Conservation (phyloP, 108 stramenopile genomes). For the Cyclotella choctawhatcheeana region DNA sequence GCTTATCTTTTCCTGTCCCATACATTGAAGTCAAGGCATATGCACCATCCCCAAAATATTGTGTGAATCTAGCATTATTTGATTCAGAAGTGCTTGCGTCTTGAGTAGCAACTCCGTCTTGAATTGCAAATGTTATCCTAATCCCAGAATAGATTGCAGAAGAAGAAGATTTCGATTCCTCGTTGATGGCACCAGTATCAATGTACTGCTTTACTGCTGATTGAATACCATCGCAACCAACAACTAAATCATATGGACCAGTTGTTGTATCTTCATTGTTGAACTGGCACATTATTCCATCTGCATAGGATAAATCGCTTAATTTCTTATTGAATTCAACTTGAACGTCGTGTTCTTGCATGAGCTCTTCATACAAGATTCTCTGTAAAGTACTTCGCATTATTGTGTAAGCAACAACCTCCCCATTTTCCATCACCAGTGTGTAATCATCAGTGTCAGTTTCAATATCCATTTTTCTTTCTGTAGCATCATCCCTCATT, state of each 20-base stretch:
- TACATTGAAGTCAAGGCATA: conserved; percentile 72
- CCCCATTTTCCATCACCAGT: conserved; percentile 34
- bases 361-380: conserved; percentile 57
- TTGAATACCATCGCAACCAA: conserved; percentile 85
- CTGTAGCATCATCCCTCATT: conserved; percentile 42
- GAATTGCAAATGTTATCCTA: conserved; percentile 75
- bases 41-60: conserved; percentile 78
- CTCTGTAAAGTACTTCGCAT: conserved; percentile 76
- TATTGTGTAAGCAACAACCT: conserved; percentile 67
- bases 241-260: conserved; percentile 79
- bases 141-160: conserved; percentile 81
- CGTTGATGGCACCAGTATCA: conserved; percentile 42
- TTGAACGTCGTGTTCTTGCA: conserved; percentile 20
- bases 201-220: conserved; percentile 74
- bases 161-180: conserved; percentile 19
- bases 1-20: conserved; percentile 61
- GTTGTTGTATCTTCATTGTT: conserved; percentile 53
- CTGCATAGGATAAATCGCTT: conserved; percentile 37
- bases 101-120: conserved; percentile 46
- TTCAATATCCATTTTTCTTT: not conserved
- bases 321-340: conserved; percentile 64
- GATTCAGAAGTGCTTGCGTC: not conserved
- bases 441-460: not conserved
- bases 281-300: conserved; percentile 63
- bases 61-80: conserved; percentile 43